Evolutionary conservation across 2,329 filamentous ascomycete species (phyloP).

Genomic region (Phialemonium atrogriseum): DNA sequence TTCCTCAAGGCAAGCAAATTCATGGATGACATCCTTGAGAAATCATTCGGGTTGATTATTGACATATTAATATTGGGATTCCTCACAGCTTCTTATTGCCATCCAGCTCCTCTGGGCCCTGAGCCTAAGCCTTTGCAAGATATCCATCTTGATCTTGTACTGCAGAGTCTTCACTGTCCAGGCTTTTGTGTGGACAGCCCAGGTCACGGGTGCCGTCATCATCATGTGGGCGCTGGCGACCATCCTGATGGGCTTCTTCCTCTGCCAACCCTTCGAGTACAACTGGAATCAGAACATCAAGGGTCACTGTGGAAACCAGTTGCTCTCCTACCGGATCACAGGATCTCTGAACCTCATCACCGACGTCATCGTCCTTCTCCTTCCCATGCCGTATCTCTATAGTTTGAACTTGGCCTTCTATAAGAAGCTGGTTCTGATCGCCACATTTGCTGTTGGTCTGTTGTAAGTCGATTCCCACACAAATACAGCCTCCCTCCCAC

Average conservation of each 20-base stretch:
- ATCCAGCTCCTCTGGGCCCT: conserved; percentile 23
- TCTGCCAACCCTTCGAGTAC: background rate
- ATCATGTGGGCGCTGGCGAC: background rate
- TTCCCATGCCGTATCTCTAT: conserved; percentile 23
- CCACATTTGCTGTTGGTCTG: conserved; percentile 23
- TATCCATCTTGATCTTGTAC: conserved; percentile 21
- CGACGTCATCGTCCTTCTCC: conserved; percentile 21
- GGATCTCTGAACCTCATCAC: conserved; percentile 23
- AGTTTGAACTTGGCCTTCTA: conserved; percentile 19
- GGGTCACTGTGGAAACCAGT: conserved; percentile 23
- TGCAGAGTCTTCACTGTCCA: conserved; percentile 18
- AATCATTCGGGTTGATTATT: background rate
- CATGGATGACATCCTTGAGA: background rate
- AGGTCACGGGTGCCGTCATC: conserved; percentile 13
- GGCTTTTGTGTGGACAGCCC: conserved; percentile 14
- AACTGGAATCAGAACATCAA: too few species aligned
- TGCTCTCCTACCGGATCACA: conserved; percentile 19
- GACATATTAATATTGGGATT: background rate
- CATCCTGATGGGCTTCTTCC: background rate
- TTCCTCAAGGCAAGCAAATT: conserved; percentile 3
- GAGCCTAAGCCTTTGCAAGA: conserved; percentile 19
- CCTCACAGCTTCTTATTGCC: conserved; percentile 6
- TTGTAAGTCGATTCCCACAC: too few species aligned
- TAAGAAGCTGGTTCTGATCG: conserved; percentile 21
- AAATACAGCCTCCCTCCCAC: too few species aligned